Evolutionary conservation across 176 grass and related monocot genomes (phyloP), one percentile per base, ranked within the genome.

Genomic region (Alopecurus myosuroides): DNA sequence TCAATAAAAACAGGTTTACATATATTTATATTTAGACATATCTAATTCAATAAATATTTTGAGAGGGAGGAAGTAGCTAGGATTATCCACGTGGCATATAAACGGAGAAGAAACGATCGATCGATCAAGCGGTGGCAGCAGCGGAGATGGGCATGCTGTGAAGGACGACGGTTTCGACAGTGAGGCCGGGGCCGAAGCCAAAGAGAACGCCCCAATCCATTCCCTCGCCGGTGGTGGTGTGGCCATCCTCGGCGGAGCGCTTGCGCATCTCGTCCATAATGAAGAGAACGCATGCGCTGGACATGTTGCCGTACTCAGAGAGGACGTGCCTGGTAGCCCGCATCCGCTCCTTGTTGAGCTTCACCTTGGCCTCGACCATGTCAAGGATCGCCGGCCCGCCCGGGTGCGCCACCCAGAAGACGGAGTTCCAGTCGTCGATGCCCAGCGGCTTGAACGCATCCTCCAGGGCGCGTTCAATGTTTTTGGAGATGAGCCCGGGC

Each of bases 121-220:
- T 82, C 37, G 64, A 34, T 87, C 79, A 87, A 0, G 79, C 79
- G 61, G 73, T 46, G 0, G 74, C 44, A 8, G 64, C 73, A 23
- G 72, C 46, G 30, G 77, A 10, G 44, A 93, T 86, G 22, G 92
- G 85, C 31, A 91, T 49, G 83, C 95, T 94, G 70, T 91, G 95
- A 30, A 98, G 81, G 14, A 98, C 95, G 26, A 98, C 87, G 46
- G 95, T 98, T 79, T 98, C 95, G 11, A 98, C 95, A 49, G 92
- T 98, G 70, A 98, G 95, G 1, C 95, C 95, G 0, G 95, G 95
- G 7, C 95, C 95, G 64, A 98, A 98, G 29, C 95, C 95, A 65
- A 98, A 98, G 56, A 98, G 95, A 10, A 98, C 95, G 11, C 95
- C 95, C 95, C 95, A 98, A n/a, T 98, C 88, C n/a, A 98, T 83